Base-by-base conservation (phyloP, 2,329 filamentous ascomycete genomes). In the Colletotrichum eleusines region DNA sequence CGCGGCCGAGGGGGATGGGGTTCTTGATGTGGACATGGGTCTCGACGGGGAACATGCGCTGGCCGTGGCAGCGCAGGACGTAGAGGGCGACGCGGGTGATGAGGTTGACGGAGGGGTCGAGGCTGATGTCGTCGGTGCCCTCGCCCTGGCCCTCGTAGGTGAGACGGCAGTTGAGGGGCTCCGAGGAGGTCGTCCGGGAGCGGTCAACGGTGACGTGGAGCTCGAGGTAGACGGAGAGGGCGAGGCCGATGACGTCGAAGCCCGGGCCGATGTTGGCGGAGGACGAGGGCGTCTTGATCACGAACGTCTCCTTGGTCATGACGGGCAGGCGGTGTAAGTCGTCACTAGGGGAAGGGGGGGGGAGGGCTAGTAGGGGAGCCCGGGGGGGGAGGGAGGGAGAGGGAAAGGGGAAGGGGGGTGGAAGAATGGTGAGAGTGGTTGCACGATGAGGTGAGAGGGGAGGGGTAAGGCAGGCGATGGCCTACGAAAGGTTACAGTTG, bases 241-340 rank as follows among this genome's bases (percentile, higher is more conserved):
- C 95, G 73, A 99, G 91, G 75, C 96, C 94, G 80, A 98, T 97
- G 77, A 98, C 95, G 85, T 99, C 95, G 86, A 98, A 99, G 70
- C 95, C 95, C 59, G 95, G 95, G 75, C 94, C 95, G 79, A 98
- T 98, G 86, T 98, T 98, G 84, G 95, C 95, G 73, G 95, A 98
- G 72, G 95, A 98, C 84, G 94, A 97, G 74, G 95, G 95, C 73
- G 94, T 94, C 83, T 88, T 90, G 86, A 94, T 93, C 75, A 87
- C 84, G 81, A 92, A 91, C 65, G 88, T 89, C 78, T 90, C 87
- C 83, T 86, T 86, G 65, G 62, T 65, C 53, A 58, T 67, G 50
- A 46, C 11, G 40, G 63, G 60, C 53, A 23, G 60, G 53, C 46
- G 70, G 70, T 69, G 66, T 72, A 58, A 71, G 51, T 61, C 44